phyloP scores from a whole-genome alignment of 345 rosid genomes.

The Eucalyptus globulus region DNA sequence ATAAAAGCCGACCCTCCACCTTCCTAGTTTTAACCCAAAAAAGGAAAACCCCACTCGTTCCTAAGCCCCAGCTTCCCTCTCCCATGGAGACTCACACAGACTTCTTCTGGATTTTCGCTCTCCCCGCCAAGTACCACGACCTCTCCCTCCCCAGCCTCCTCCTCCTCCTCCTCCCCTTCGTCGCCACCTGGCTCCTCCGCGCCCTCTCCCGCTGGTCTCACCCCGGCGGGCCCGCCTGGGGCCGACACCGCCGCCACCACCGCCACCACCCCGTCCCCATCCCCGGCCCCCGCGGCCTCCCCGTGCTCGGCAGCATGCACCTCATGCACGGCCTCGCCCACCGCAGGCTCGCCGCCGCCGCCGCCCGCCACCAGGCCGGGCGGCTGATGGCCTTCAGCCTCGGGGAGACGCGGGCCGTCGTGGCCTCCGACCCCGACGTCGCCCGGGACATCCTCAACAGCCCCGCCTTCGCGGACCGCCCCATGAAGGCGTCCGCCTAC shows the following conservation, averaged over 20 bases:
- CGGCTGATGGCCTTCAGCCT: constrained; percentile 44
- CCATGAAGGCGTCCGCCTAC: constrained; percentile 39
- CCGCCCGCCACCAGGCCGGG: constrained; percentile 7
- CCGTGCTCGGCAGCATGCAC: constrained; percentile 34
- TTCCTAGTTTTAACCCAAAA: constrained; percentile 18
- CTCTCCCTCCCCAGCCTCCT: constrained; percentile 4
- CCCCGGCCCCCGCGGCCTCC: constrained; percentile 39
- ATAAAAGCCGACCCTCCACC: constrained; percentile 8
- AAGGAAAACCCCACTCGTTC: constrained; percentile 6
- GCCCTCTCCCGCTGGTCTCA: constrained; percentile 14
- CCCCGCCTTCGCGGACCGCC: constrained; percentile 40
- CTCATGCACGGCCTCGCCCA: constrained; percentile 42
- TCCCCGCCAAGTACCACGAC: constrained; percentile 13
- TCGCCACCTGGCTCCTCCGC: constrained; percentile 8
- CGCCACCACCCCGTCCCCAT: neutral
- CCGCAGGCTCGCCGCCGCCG: constrained; percentile 28
- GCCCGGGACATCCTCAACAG: constrained; percentile 44
- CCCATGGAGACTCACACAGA: constrained; percentile 25
- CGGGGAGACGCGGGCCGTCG: constrained; percentile 22
- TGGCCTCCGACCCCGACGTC: constrained; percentile 28
- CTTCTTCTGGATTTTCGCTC: constrained; percentile 16
- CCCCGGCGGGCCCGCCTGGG: constrained; percentile 57
- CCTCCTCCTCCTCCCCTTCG: neutral
- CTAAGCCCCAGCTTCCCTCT: neutral
- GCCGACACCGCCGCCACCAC: constrained; percentile 1